These are phyloP conservation scores for Adansonia madagascariensis DNA, from an alignment of 441 rosid species.

Conservation along the genomic window DNA sequence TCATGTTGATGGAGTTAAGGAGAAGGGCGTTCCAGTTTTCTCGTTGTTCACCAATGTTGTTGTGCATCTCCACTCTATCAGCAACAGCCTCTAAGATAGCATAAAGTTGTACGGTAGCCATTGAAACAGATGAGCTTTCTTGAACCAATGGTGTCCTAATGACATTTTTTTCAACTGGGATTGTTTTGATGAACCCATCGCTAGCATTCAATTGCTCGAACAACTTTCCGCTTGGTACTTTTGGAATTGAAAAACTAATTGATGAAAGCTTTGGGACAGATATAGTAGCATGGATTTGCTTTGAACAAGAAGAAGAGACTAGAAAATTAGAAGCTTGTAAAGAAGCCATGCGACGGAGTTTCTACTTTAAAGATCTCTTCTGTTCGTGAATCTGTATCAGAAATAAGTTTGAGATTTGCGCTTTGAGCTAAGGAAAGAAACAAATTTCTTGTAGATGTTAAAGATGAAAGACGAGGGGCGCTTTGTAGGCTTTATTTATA, in stretches of 20 bases:
- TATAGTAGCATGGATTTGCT: slow-evolving; percentile 37
- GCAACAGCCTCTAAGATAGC: slow-evolving; percentile 50
- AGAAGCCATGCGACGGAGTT: slow-evolving; percentile 41
- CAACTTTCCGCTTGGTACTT: slow-evolving; percentile 21
- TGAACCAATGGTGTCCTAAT: background rate
- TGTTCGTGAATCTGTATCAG: background rate
- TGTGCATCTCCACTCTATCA: slow-evolving; percentile 64
- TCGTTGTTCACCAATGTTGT: slow-evolving; percentile 55
- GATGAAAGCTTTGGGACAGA: slow-evolving; percentile 49
- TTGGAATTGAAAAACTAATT: slow-evolving; percentile 35
- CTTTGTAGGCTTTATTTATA: background rate
- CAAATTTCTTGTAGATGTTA: background rate
- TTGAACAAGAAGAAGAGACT: slow-evolving; percentile 30
- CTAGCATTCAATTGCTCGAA: slow-evolving; percentile 27
- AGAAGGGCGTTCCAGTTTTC: slow-evolving; percentile 61
- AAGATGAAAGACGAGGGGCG: background rate
- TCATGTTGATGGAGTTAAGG: slow-evolving; percentile 59
- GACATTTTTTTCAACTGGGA: slow-evolving; percentile 27
- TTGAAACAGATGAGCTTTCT: slow-evolving; percentile 30
- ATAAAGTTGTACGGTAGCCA: slow-evolving; percentile 38
- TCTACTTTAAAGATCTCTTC: background rate
- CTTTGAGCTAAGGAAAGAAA: background rate
- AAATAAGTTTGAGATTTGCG: background rate
- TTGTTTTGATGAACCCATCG: slow-evolving; percentile 24
- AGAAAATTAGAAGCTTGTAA: slow-evolving; percentile 39